Conservation (phyloP, 805 yeast species). For the Pichia cephalocereana region DNA sequence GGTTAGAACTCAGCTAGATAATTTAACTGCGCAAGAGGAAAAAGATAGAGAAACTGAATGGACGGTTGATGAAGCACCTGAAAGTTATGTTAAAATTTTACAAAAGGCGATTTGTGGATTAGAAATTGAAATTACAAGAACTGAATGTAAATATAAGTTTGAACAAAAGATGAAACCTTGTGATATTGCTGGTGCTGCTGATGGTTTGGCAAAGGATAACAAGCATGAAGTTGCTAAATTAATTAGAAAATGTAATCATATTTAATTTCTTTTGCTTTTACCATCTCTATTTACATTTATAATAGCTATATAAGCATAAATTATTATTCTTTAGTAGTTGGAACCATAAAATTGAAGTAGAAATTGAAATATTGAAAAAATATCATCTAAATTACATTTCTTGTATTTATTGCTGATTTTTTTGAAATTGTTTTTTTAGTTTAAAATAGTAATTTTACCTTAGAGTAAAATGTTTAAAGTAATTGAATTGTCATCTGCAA, state of each 20-base stretch:
- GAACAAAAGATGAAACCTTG: slow-evolving; percentile 38
- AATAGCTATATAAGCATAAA: too few species aligned
- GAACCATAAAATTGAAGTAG: too few species aligned
- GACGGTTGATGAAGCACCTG: slow-evolving; percentile 53
- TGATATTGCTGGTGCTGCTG: slow-evolving; percentile 44
- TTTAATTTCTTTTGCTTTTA: not conserved
- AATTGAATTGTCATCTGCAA: too few species aligned
- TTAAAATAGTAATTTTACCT: too few species aligned
- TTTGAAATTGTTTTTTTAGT: too few species aligned
- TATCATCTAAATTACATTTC: too few species aligned
- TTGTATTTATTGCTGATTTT: too few species aligned
- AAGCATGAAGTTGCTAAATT: slow-evolving; percentile 5
- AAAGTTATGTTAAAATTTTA: slow-evolving; percentile 31
- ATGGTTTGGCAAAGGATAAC: slow-evolving; percentile 31
- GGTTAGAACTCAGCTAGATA: slow-evolving; percentile 35
- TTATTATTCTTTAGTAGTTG: too few species aligned
- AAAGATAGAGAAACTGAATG: slow-evolving; percentile 32
- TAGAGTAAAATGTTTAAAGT: too few species aligned
- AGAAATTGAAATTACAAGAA: slow-evolving; percentile 37
- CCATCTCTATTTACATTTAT: too few species aligned
- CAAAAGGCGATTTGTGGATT: slow-evolving; percentile 48
- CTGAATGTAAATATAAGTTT: slow-evolving; percentile 49
- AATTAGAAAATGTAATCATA: slow-evolving; percentile 4
- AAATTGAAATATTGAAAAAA: too few species aligned
- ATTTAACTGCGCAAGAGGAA: slow-evolving; percentile 41